Evolutionary conservation across 2,329 filamentous ascomycete species (phyloP).

Genomic region (Penicillium sclerotigenum): DNA sequence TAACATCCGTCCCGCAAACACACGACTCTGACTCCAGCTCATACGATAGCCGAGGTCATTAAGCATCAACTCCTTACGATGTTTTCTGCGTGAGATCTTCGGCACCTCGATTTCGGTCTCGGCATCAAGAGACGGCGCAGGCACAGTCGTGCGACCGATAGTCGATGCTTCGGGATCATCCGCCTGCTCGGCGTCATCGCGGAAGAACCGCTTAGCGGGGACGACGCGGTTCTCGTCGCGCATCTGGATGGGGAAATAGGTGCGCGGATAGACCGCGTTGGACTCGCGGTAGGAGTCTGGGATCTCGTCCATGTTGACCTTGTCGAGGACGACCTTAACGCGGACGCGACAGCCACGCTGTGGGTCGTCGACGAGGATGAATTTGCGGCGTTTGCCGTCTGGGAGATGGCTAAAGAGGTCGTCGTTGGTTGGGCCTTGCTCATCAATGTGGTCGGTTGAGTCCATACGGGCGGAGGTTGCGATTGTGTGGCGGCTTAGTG

Average conservation of each 20-base stretch:
- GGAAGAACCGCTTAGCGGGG: slow-evolving; percentile 71
- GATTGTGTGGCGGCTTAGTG: slow-evolving; percentile 35
- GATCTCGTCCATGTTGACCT: slow-evolving; percentile 91
- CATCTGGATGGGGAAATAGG: slow-evolving; percentile 92
- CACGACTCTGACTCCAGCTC: slow-evolving; percentile 92
- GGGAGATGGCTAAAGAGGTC: slow-evolving; percentile 84
- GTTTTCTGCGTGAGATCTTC: slow-evolving; percentile 64
- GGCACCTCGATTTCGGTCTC: slow-evolving; percentile 74
- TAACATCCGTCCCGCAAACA: slow-evolving; percentile 79
- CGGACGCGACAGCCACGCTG: slow-evolving; percentile 77
- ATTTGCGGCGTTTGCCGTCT: slow-evolving; percentile 88
- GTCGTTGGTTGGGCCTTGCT: slow-evolving; percentile 47
- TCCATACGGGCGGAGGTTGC: slow-evolving; percentile 33
- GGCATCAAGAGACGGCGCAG: slow-evolving; percentile 62
- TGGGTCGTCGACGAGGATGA: slow-evolving; percentile 90
- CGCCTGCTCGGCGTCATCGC: slow-evolving; percentile 63
- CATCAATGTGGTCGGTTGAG: slow-evolving; percentile 22
- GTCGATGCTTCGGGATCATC: slow-evolving; percentile 36
- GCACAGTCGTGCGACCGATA: slow-evolving; percentile 52
- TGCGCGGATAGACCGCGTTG: slow-evolving; percentile 85
- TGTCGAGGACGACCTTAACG: slow-evolving; percentile 88
- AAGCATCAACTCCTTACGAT: slow-evolving; percentile 79
- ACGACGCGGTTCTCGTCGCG: slow-evolving; percentile 71
- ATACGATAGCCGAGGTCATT: slow-evolving; percentile 94
- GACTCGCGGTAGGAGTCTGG: slow-evolving; percentile 90